Percentiles rank a stretch among this genome's conserved stretches.
Evolutionary conservation across 306 rosid species (phyloP).

Genomic region (Hippophae rhamnoides): DNA sequence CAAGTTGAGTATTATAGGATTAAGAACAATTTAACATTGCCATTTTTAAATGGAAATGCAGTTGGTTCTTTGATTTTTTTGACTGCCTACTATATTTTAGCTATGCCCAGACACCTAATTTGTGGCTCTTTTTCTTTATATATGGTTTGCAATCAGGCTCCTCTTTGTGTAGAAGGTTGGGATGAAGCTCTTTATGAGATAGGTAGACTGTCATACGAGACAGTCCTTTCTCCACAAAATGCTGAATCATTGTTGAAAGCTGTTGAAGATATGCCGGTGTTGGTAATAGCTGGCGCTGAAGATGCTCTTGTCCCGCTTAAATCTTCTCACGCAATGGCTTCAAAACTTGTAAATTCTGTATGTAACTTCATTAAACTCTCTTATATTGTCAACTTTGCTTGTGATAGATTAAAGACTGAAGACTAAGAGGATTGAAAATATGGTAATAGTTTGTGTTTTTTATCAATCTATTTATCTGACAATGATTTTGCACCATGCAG

Average conservation of each 20-base stretch:
- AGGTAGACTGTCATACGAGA: conserved; percentile 77
- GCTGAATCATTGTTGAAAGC: conserved; percentile 65
- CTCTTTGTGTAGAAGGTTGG: conserved; percentile 86
- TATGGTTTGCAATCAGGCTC: conserved; percentile 44
- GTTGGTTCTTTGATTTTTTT: too few relatives aligned
- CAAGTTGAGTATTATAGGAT: too few relatives aligned
- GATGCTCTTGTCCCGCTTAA: conserved; percentile 71
- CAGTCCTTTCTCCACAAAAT: conserved; percentile 44
- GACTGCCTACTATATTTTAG: too few relatives aligned
- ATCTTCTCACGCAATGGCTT: conserved; percentile 76
- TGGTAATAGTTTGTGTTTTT: too few relatives aligned
- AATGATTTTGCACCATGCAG: conserved; percentile 34
- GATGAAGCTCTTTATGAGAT: conserved; percentile 90
- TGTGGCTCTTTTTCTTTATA: background rate
- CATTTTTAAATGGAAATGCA: too few relatives aligned
- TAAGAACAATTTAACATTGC: too few relatives aligned
- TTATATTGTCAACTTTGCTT: background rate
- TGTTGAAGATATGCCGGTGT: conserved; percentile 54
- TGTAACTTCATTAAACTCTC: conserved; percentile 15
- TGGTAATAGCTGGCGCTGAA: conserved; percentile 71
- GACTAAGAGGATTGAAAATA: too few relatives aligned
- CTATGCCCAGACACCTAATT: too few relatives aligned
- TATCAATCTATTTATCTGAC: too few relatives aligned
- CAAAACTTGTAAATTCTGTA: conserved; percentile 77
- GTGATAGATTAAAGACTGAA: too few relatives aligned